phyloP scores from a whole-genome alignment of 345 rosid genomes.

The Barbarea vulgaris region DNA sequence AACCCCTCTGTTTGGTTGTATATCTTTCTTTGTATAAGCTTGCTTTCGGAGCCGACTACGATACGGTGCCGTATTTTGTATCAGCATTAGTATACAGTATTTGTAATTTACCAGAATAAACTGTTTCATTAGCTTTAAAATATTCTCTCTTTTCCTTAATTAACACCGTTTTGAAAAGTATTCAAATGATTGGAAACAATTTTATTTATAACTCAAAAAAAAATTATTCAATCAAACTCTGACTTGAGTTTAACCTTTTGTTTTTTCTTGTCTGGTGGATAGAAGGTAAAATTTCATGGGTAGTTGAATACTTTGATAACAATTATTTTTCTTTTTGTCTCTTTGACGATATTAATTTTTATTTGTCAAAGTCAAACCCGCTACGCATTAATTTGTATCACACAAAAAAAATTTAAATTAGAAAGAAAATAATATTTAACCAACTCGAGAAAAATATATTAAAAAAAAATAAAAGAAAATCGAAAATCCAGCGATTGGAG shows the following conservation, averaged over 20 bases:
- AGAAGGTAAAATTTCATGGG: neutral
- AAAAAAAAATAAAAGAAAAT: neutral
- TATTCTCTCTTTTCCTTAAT: neutral
- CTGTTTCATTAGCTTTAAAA: neutral
- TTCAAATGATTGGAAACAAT: neutral
- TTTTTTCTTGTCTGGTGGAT: neutral
- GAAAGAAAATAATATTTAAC: constrained; percentile 16
- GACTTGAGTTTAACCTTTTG: neutral
- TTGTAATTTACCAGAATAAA: neutral
- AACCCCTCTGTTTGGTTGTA: constrained; percentile 25
- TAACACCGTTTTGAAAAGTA: neutral
- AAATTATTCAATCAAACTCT: neutral
- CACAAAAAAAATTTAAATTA: neutral
- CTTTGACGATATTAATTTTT: constrained; percentile 4
- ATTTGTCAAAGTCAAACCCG: constrained; percentile 29
- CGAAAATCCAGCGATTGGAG: constrained; percentile 33
- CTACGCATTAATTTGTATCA: constrained; percentile 12
- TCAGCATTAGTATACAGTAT: neutral
- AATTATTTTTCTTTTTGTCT: neutral
- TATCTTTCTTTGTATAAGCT: constrained; percentile 30
- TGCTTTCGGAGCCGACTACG: constrained; percentile 1
- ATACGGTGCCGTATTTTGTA: constrained; percentile 7
- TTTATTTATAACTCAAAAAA: neutral
- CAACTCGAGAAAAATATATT: neutral
- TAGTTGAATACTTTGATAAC: neutral